Evolutionary conservation across 345 rosid species (phyloP).

Genomic region (Heritiera fomes): DNA sequence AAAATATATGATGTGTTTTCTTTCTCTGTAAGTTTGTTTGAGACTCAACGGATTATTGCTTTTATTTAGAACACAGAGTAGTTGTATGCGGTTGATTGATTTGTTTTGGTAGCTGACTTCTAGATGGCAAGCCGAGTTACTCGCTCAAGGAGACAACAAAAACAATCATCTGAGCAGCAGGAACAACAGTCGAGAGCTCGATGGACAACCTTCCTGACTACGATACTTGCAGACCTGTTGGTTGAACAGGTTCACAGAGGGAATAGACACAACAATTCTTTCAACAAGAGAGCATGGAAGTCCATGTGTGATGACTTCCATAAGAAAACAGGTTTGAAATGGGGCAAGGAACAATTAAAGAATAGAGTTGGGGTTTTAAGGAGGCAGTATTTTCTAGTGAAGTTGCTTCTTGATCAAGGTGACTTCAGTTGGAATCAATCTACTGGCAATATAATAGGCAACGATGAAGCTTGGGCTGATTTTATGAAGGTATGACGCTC

Average conservation of each 20-base stretch:
- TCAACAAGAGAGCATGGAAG: constrained; percentile 47
- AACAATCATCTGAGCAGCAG: constrained; percentile 25
- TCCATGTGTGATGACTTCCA: constrained; percentile 39
- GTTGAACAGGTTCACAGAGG: constrained; percentile 49
- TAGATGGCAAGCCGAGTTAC: constrained; percentile 37
- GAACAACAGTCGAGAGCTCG: constrained; percentile 42
- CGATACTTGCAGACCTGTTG: constrained; percentile 47
- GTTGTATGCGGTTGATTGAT: not conserved
- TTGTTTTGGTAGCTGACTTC: not conserved
- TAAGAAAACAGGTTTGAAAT: constrained; percentile 39
- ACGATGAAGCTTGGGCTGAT: constrained; percentile 48
- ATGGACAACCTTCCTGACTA: constrained; percentile 46
- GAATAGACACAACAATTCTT: constrained; percentile 41
- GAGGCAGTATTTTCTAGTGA: constrained; percentile 44
- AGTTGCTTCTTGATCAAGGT: constrained; percentile 39
- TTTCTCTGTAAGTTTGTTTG: not conserved
- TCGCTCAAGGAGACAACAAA: constrained; percentile 27
- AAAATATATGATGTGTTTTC: no score
- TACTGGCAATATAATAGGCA: constrained; percentile 37
- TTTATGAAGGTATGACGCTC: constrained; percentile 38
- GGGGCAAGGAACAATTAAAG: constrained; percentile 52
- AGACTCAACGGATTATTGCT: not conserved
- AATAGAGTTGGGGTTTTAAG: constrained; percentile 37
- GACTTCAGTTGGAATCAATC: constrained; percentile 48
- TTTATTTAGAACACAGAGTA: not conserved